Base-by-base conservation (phyloP, 1,139 yeast genomes). In the Pichia sp. region DNA sequence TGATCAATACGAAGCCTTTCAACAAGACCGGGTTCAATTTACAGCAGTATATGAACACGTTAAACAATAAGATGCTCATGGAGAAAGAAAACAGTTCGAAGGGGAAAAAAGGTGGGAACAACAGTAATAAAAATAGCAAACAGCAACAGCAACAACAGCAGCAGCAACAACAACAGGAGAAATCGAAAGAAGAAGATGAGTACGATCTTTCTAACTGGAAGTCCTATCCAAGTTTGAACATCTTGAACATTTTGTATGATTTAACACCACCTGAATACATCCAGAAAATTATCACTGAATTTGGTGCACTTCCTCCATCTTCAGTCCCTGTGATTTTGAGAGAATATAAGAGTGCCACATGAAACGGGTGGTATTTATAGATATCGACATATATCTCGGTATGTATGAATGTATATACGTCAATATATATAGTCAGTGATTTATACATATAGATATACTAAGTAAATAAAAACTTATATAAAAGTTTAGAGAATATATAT, bases 311-410 rank as follows among this genome's bases (percentile, higher is more conserved):
- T 62, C 99, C 99, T 6, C 96, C 99, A 47, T 88, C 96, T 8
- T 90, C 98, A 1, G 98, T 93, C 58, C 99, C 99, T 34, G 98
- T 93, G 47, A 90, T 93, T 59, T 77, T 93, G 64, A 82, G 98
- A 72, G 99, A 93, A 70, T 93, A 93, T 72, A 89, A 89, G 71
- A 78, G 77, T 63, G 73, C 57, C 71, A 73, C 67, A 53, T 65
- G 55, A 33, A 30, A n/a, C 6, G 40, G 16, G n/a, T 36, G 40
- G 40, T 12, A 12, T 20, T 20, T 20, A 20, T 20, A 20, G 24
- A 20, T 20, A 20, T 20, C 24, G 24, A 20, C 24, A 20, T 20
- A 20, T 20, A 20, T 20, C 3, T 20, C 24, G 24, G 24, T 20
- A 20, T 20, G 24, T 20, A 20, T 20, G 24, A 20, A 20, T 20